Evolutionary conservation across 2,329 filamentous ascomycete species (phyloP).

Genomic region (Zasmidium angulare): DNA sequence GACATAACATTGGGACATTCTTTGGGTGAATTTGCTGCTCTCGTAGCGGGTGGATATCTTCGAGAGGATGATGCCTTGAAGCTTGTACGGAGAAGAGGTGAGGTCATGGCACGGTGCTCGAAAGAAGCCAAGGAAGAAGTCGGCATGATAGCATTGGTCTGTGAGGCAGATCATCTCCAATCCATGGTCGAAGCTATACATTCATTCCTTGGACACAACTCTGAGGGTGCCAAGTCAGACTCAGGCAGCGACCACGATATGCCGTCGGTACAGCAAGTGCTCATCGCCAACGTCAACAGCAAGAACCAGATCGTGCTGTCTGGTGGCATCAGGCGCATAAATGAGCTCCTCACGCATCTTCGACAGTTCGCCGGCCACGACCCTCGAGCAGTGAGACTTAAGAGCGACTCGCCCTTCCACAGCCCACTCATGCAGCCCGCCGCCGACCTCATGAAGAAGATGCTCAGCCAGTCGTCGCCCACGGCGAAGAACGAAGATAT

Average conservation of each 20-base stretch:
- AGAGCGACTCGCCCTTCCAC: conserved; percentile 87
- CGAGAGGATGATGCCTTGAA: conserved; percentile 73
- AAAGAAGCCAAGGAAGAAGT: conserved; percentile 69
- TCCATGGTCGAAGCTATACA: conserved; percentile 70
- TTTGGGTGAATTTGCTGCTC: conserved; percentile 86
- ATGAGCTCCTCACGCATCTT: conserved; percentile 77
- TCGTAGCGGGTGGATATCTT: conserved; percentile 81
- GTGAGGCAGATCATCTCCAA: conserved; percentile 74
- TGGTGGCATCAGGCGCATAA: conserved; percentile 80
- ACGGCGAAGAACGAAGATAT: conserved; percentile 63
- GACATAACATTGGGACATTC: conserved; percentile 89
- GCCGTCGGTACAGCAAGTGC: conserved; percentile 79
- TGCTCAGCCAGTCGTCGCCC: conserved; percentile 58
- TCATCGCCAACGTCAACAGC: conserved; percentile 91
- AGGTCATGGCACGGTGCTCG: conserved; percentile 79
- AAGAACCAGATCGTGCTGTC: conserved; percentile 95
- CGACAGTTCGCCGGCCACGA: conserved; percentile 90
- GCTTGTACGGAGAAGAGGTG: conserved; percentile 74
- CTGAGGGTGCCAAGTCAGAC: conserved; percentile 66
- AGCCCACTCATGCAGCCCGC: conserved; percentile 89
- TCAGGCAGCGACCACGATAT: conserved; percentile 58
- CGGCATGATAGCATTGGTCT: conserved; percentile 92
- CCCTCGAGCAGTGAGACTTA: conserved; percentile 80
- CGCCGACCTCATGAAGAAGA: conserved; percentile 67
- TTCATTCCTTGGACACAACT: conserved; percentile 71